Evolutionary conservation across 305 asterid species (phyloP).

Genomic region (Vinca major): DNA sequence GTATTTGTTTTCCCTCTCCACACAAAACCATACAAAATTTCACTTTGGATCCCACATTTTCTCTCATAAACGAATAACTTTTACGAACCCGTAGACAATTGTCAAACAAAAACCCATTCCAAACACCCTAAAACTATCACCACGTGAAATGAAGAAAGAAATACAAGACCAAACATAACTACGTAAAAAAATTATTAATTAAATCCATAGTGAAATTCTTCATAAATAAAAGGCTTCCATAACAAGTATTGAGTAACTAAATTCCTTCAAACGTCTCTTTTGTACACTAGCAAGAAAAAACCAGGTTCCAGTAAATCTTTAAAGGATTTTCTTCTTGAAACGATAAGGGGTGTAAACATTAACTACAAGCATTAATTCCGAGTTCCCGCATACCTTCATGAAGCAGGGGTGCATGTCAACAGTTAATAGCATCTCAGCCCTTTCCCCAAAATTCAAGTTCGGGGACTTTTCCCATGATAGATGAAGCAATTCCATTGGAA

Average conservation of each 20-base stretch:
- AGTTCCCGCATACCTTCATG: slow-evolving; percentile 49
- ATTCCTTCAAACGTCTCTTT: background rate
- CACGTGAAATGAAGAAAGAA: background rate
- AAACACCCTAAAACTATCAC: background rate
- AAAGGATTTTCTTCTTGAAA: background rate
- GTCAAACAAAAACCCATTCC: no score
- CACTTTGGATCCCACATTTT: no score
- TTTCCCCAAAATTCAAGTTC: slow-evolving; percentile 64
- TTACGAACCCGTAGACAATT: no score
- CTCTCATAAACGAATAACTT: no score
- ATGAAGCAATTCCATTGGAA: slow-evolving; percentile 75
- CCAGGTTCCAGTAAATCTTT: background rate
- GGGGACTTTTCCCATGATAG: slow-evolving; percentile 84
- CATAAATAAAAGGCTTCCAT: background rate
- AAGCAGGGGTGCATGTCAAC: slow-evolving; percentile 76
- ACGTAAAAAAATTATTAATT: background rate
- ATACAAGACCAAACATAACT: background rate
- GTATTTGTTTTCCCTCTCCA: no score
- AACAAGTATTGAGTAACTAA: background rate
- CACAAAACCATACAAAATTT: no score
- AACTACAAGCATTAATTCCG: background rate
- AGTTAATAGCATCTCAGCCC: slow-evolving; percentile 78
- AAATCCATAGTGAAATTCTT: background rate
- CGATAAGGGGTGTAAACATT: background rate
- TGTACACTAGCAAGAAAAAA: background rate